These are phyloP conservation scores for Boletus sp. DNA, from an alignment of 1,284 basidiomycete species.

Conservation along the genomic window DNA sequence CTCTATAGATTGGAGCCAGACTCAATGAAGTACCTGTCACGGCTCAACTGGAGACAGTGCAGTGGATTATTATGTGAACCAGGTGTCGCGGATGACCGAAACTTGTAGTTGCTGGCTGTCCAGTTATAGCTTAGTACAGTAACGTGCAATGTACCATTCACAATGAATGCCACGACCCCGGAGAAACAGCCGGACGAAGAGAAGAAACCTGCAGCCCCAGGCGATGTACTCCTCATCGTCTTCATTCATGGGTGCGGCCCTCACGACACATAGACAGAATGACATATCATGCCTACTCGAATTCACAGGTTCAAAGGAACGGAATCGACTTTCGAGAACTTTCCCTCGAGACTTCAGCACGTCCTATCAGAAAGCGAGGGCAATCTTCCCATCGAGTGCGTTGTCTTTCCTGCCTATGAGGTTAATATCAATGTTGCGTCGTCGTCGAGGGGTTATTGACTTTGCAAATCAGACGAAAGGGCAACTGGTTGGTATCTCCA, in stretches of 20 bases:
- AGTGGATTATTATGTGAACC: not conserved
- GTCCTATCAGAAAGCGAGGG: constrained; percentile 60
- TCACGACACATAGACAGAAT: not conserved
- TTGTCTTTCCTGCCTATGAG: constrained; percentile 89
- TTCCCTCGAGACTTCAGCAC: constrained; percentile 75
- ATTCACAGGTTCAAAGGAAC: constrained; percentile 63
- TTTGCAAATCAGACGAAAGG: constrained; percentile 65
- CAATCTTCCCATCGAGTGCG: constrained; percentile 60
- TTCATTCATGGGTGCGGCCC: constrained; percentile 63
- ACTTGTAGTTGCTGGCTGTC: not conserved
- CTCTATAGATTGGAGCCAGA: constrained; percentile 29
- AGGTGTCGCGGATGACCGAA: not conserved
- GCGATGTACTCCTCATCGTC: constrained; percentile 51
- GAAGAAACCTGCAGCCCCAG: constrained; percentile 16
- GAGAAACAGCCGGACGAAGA: constrained; percentile 13
- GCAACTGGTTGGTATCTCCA: constrained; percentile 60
- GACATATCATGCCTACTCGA: constrained; percentile 6
- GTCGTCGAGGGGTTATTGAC: constrained; percentile 14
- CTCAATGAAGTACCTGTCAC: constrained; percentile 8
- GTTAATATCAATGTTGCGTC: constrained; percentile 37
- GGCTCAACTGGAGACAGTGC: not conserved
- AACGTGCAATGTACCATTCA: not conserved
- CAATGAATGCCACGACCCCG: constrained; percentile 15
- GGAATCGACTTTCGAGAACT: constrained; percentile 72
- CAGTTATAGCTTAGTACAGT: constrained; percentile 16